Percentiles rank a stretch among this genome's conserved stretches.
Evolutionary conservation across 1,284 basidiomycete genomes (phyloP).

Genomic region (Xerocomus subilludens): DNA sequence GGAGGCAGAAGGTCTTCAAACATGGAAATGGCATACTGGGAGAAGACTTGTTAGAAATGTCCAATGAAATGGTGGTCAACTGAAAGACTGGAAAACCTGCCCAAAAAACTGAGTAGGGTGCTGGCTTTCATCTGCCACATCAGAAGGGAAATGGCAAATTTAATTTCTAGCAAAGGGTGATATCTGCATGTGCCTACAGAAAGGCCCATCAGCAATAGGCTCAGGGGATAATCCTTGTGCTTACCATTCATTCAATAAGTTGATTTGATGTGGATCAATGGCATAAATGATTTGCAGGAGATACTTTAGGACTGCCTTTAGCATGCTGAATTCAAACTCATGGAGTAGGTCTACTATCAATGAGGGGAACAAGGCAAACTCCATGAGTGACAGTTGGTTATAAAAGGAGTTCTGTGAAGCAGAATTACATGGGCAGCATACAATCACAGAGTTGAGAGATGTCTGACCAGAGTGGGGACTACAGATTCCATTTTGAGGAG

Average conservation of each 20-base stretch:
- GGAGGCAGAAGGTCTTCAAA: conserved; percentile 13
- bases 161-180: background rate
- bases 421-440: background rate
- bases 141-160: background rate
- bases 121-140: background rate
- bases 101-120: background rate
- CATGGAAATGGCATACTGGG: conserved; percentile 1
- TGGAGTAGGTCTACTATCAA: conserved; percentile 15
- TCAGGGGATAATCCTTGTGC: too few species aligned
- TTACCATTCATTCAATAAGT: background rate
- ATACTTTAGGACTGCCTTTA: background rate
- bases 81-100: background rate
- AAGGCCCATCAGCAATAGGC: background rate
- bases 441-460: background rate
- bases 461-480: conserved; percentile 5
- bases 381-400: background rate
- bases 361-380: background rate
- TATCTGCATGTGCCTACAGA: background rate
- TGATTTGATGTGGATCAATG: background rate
- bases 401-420: background rate
- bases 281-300: background rate
- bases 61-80: too few species aligned
- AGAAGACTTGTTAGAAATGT: too few species aligned
- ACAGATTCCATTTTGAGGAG: background rate
- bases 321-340: conserved; percentile 8